Evolutionary conservation across 352 stramenopile species (phyloP).

Genomic region (Elongisporangium prolatum): DNA sequence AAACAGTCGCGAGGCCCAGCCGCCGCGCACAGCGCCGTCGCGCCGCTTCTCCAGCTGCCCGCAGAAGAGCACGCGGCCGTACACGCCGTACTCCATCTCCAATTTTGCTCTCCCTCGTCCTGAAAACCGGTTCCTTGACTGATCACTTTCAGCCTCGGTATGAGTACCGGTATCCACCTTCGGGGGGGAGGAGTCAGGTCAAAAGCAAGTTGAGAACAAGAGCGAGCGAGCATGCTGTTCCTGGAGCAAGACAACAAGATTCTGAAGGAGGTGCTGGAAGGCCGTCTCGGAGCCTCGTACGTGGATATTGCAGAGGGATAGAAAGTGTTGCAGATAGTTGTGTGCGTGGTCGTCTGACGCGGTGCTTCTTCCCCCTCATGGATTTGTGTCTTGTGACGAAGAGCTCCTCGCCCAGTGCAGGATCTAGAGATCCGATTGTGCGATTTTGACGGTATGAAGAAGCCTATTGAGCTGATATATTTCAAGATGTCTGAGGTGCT

Average conservation of each 20-base stretch:
- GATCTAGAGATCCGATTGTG: conserved; percentile 74
- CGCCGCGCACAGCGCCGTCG: conserved; percentile 64
- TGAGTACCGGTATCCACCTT: conserved; percentile 5
- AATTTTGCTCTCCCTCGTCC: not conserved
- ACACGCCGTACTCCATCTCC: conserved; percentile 62
- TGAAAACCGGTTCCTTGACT: not conserved
- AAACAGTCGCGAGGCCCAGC: conserved; percentile 77
- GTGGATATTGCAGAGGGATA: conserved; percentile 8
- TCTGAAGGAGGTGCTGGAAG: conserved; percentile 78
- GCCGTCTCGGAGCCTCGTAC: conserved; percentile 63
- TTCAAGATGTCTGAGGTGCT: not conserved
- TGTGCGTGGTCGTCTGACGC: not conserved
- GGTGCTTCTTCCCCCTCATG: conserved; percentile 1
- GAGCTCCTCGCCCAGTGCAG: conserved; percentile 69
- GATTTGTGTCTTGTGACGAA: conserved; percentile 14
- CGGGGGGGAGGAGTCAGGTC: not conserved
- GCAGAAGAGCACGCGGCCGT: conserved; percentile 69
- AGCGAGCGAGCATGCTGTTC: conserved; percentile 60
- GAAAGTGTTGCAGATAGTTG: not conserved
- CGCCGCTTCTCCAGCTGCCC: conserved; percentile 73
- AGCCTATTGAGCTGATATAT: not conserved
- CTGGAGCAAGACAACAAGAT: conserved; percentile 88
- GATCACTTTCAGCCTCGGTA: not conserved
- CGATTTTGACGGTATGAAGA: conserved; percentile 73
- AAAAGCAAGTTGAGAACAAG: conserved; percentile 4